Base-by-base conservation (phyloP, 768 basidiomycete species). In the Lentinula detonsa region DNA sequence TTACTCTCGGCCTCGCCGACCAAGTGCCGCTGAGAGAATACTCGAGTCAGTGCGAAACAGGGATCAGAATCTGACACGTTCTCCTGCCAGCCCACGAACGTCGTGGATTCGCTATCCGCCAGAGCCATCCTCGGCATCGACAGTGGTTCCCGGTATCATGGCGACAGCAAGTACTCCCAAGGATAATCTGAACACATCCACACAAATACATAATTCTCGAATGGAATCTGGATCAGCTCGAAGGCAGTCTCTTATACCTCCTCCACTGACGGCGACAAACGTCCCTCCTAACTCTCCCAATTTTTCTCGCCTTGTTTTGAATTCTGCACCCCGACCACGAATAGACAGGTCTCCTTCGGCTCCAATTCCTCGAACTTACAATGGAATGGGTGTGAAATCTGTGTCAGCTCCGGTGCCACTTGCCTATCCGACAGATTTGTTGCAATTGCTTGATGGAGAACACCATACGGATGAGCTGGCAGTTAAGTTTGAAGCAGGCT, bases 401-500 rank as follows among this genome's bases (percentile, higher is more conserved):
- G 60, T 28, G 18, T 34, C 61, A 11, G 64, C 63, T 48, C 61
- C 70, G 9, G 48, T 68, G 2, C 71, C 69, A 4, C 33, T 64
- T 16, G 65, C 73, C n/a, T 83, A 80, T 65, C 91, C 91, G 7
- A 74, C 76, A 4, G 83, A 84, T 11, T 66, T 95, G 28, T 66
- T 80, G 31, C 63, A 76, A 2, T 71, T 92, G 61, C 77, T 98
- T 11, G 88, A 98, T 67, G 97, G 96, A 8, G 90, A 87, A 60
- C 95, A 94, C 71, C 90, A 95, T 71, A 88, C 92, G 1, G 96
- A 98, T 69, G 95, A 98, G 74, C 74, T 98, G 48, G 88, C 90
- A 50, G 85, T 90, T 28, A 81, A 71, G 63, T 96, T 95, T 66
- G 86, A 91, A 64, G 85, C 87, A 35, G 87, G 90, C 0, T 95